These are phyloP conservation scores for Thuja plicata DNA, from an alignment of 83 land plant genomes.

Conservation along the genomic window DNA sequence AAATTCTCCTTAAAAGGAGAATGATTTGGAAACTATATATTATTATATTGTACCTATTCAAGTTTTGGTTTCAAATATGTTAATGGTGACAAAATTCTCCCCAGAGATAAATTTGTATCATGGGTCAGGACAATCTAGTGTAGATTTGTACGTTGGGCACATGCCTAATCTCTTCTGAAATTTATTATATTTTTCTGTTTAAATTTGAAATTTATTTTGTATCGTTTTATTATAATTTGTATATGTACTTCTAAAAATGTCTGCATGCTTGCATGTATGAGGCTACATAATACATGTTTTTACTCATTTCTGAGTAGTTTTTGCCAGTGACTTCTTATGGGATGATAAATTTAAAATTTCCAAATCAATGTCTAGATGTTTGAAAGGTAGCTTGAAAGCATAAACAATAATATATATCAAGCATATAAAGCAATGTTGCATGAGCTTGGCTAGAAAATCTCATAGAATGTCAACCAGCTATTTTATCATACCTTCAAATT, in stretches of 20 bases:
- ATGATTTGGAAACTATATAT: not conserved
- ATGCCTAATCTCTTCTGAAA: not conserved
- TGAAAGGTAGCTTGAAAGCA: not conserved
- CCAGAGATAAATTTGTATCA: not conserved
- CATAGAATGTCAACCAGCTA: not conserved
- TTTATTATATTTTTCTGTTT: not conserved
- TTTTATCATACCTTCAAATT: not conserved
- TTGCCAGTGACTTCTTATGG: not conserved
- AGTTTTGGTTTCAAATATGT: not conserved
- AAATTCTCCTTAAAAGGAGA: not conserved
- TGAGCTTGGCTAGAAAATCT: not conserved
- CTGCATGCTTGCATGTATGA: not conserved
- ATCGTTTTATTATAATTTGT: not conserved
- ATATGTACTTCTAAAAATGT: not conserved
- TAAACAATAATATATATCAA: not conserved
- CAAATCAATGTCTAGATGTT: not conserved
- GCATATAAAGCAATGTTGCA: not conserved
- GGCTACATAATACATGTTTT: not conserved
- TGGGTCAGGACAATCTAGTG: not conserved
- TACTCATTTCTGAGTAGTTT: not conserved
- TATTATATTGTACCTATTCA: not conserved
- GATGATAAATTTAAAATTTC: not conserved
- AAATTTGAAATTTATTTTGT: not conserved
- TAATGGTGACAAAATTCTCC: not conserved
- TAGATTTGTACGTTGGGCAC: no score